Evolutionary conservation across 768 basidiomycete species (phyloP).

Genomic region (Suillus subluteus): DNA sequence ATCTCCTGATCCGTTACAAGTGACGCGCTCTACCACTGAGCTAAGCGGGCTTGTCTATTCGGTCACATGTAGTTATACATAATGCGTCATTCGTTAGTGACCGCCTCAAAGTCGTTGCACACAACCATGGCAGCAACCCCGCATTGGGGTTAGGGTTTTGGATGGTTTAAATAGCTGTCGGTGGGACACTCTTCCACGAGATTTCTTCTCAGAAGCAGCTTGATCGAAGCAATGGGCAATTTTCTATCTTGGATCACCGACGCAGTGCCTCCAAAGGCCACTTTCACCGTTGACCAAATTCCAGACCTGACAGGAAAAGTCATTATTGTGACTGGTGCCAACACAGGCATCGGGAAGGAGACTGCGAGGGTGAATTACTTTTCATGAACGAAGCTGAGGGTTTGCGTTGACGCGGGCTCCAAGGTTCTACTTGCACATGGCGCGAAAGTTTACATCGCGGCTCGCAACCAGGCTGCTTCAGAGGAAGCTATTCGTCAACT

Average conservation of each 20-base stretch:
- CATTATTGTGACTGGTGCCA: constrained; percentile 39
- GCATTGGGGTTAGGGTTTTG: not conserved
- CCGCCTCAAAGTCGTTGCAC: no score
- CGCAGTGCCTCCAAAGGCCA: constrained; percentile 26
- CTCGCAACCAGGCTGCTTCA: constrained; percentile 28
- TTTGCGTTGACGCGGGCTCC: not conserved
- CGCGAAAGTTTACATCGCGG: constrained; percentile 42
- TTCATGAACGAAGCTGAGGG: not conserved
- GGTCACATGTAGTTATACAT: not conserved
- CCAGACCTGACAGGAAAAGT: constrained; percentile 40
- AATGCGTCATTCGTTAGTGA: not conserved
- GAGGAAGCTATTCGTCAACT: constrained; percentile 35
- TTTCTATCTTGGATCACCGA: constrained; percentile 16
- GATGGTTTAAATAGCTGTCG: not conserved
- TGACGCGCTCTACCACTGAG: constrained; percentile 51
- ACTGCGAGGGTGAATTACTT: constrained; percentile 22
- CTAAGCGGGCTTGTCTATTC: constrained; percentile 36
- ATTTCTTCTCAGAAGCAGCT: not conserved
- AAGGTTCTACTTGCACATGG: constrained; percentile 33
- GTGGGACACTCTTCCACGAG: not conserved
- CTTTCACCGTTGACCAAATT: constrained; percentile 33
- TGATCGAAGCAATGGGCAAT: constrained; percentile 13
- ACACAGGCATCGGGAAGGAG: constrained; percentile 34
- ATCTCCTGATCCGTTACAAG: constrained; percentile 30
- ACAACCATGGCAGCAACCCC: not conserved